phyloP scores from a whole-genome alignment of 139 green algal genomes.

The Deuterostichococcus epilithicus region DNA sequence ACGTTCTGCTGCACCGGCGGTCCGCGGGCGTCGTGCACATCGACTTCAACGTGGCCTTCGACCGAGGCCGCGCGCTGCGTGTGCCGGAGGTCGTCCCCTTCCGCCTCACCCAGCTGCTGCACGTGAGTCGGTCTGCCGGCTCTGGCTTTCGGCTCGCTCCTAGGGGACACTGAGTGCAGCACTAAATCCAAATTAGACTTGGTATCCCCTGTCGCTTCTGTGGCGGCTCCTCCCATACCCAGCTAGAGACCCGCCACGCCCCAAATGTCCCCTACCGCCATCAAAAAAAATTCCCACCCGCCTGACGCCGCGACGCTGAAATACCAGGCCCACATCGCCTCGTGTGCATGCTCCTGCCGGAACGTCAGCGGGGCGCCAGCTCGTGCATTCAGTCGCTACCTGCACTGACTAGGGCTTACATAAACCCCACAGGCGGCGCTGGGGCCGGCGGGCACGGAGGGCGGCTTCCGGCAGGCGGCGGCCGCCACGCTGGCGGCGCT shows the following conservation, averaged over 20 bases:
- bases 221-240: no score
- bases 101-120: constrained; percentile 67
- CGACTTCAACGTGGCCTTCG: constrained; percentile 69
- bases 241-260: no score
- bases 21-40: constrained; percentile 58
- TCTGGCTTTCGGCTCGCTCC: neutral
- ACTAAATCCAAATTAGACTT: neutral
- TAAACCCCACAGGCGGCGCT: constrained; percentile 29
- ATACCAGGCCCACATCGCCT: neutral
- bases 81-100: constrained; percentile 93
- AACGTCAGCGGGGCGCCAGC: neutral
- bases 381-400: neutral
- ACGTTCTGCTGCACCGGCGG: constrained; percentile 78
- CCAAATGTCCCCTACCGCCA: no score
- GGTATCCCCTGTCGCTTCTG: neutral
- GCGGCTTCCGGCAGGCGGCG: constrained; percentile 38
- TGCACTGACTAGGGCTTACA: neutral
- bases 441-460: constrained; percentile 47
- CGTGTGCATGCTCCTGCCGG: neutral
- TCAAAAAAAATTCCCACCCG: neutral
- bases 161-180: neutral
- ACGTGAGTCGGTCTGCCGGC: constrained; percentile 33
- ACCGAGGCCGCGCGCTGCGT: constrained; percentile 56
- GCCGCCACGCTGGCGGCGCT: constrained; percentile 36
- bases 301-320: neutral